These are phyloP conservation scores for Cryptococcus hybrid DNA, from an alignment of 1,284 basidiomycete species.

Conservation along the genomic window DNA sequence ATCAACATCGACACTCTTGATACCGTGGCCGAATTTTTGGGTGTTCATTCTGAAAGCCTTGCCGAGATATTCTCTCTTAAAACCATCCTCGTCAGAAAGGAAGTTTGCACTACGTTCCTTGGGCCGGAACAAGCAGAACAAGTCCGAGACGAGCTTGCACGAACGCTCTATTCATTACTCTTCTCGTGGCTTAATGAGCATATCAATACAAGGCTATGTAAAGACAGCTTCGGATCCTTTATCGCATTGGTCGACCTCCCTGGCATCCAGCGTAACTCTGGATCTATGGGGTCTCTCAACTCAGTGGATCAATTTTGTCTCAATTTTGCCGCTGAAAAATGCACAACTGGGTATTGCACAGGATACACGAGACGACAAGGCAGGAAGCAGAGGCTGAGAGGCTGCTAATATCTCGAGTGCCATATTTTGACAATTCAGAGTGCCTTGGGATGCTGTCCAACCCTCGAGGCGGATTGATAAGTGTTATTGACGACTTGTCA, in stretches of 20 bases:
- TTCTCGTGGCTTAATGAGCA: slow-evolving; percentile 97
- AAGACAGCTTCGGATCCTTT: slow-evolving; percentile 86
- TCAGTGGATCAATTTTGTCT: slow-evolving; percentile 95
- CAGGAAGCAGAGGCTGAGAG: slow-evolving; percentile 83
- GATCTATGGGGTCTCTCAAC: slow-evolving; percentile 65
- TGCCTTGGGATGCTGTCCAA: slow-evolving; percentile 83
- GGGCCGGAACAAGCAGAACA: slow-evolving; percentile 89
- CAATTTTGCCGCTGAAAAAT: slow-evolving; percentile 93
- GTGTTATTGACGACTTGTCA: slow-evolving; percentile 97
- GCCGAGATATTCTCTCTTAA: slow-evolving; percentile 88
- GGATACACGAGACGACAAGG: slow-evolving; percentile 66
- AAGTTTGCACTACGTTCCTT: slow-evolving; percentile 93
- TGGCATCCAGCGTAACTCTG: slow-evolving; percentile 82
- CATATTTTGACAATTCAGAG: slow-evolving; percentile 90
- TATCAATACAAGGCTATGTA: slow-evolving; percentile 90
- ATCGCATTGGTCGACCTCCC: slow-evolving; percentile 95
- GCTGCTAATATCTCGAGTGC: slow-evolving; percentile 60
- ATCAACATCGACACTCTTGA: slow-evolving; percentile 74
- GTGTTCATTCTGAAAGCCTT: slow-evolving; percentile 70
- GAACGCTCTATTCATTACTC: slow-evolving; percentile 87
- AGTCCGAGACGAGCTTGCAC: slow-evolving; percentile 90
- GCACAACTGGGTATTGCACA: slow-evolving; percentile 77
- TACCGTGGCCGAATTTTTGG: slow-evolving; percentile 87
- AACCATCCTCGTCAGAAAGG: slow-evolving; percentile 88
- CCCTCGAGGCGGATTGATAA: slow-evolving; percentile 84